Percentiles rank a stretch among this genome's conserved stretches.
phyloP scores from a whole-genome alignment of 2,329 filamentous ascomycete genomes.

The Fusarium circinatum region DNA sequence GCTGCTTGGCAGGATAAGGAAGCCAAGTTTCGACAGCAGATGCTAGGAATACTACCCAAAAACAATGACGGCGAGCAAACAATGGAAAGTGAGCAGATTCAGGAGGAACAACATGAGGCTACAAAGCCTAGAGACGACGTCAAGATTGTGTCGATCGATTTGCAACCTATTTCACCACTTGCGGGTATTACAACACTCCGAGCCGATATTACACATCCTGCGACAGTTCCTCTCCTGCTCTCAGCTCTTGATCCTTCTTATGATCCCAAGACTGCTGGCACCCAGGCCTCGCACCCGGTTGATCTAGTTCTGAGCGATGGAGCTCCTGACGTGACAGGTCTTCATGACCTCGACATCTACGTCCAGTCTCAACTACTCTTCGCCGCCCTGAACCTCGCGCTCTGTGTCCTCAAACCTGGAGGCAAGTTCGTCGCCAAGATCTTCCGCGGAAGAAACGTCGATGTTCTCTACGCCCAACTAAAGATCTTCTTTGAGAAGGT shows the following conservation, averaged over 20 bases:
- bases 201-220: slow-evolving; percentile 97
- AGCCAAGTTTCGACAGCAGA: slow-evolving; percentile 69
- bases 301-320: slow-evolving; percentile 96
- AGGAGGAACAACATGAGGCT: slow-evolving; percentile 43
- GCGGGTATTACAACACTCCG: slow-evolving; percentile 92
- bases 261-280: slow-evolving; percentile 55
- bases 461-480: slow-evolving; percentile 91
- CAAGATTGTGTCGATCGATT: slow-evolving; percentile 94
- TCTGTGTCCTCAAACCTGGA: slow-evolving; percentile 90
- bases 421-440: slow-evolving; percentile 99
- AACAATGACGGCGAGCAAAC: slow-evolving; percentile 36
- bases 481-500: slow-evolving; percentile 89
- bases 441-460: slow-evolving; percentile 94
- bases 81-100: slow-evolving; percentile 16
- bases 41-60: slow-evolving; percentile 63
- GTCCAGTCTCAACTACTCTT: slow-evolving; percentile 96
- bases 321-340: slow-evolving; percentile 93
- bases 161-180: slow-evolving; percentile 94
- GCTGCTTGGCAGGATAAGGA: slow-evolving; percentile 89
- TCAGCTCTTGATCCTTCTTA: slow-evolving; percentile 82
- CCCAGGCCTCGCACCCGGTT: slow-evolving; percentile 77
- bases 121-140: slow-evolving; percentile 71
- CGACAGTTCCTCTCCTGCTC: slow-evolving; percentile 89
- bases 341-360: slow-evolving; percentile 98
- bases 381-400: slow-evolving; percentile 89